Evolutionary conservation across 164 flowering plant species (phyloP), one percentile per base, ranked within the genome.

Genomic region (Macadamia tetraphylla): DNA sequence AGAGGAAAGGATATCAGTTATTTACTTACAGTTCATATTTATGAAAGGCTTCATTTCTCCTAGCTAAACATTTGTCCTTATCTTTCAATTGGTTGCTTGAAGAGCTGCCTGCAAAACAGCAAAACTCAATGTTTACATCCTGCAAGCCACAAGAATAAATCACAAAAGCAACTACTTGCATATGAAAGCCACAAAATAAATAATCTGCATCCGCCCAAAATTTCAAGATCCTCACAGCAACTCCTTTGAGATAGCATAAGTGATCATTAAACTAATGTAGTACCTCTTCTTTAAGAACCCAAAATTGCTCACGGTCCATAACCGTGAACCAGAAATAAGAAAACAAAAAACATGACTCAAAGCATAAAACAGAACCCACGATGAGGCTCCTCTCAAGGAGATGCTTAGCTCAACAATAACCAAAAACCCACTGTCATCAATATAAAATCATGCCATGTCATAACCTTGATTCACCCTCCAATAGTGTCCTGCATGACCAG

Each of bases 21-120:
- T 14, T 73, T 7, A 78, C 88, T 85, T 78, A 88, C 97, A 91
- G 84, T 78, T 87, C 88, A 71, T 75, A 91, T 74, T 86, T 88
- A 32, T 61, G 87, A 13, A 70, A 62, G 15, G 93, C 97, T 73
- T 91, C 97, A 42, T 73, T 78, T 66, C 82, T 79, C 76, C 85
- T 89, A 23, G 84, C 77, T 63, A 75, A 9, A 46, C 81, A 81
- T n/a, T 75, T 29, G 3, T 89, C 97, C 67, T 85, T 79, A 42
- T 85, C 87, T 69, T 82, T 81, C 8, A 82, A 84, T 51, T 81
- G 43, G 51, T 81, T 80, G 67, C 57, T 80, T 68, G 81, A 44
- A 42, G 78, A 67, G 69, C 71, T 77, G 64, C 62, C 90, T 88
- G 81, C 48, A 62, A 65, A 40, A 42, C n/a, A 53, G 12, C 23